Percentiles rank a stretch among this genome's conserved stretches.
Evolutionary conservation across 371 early-diverging fungal species (phyloP).

Genomic region (Mucor saturninus): DNA sequence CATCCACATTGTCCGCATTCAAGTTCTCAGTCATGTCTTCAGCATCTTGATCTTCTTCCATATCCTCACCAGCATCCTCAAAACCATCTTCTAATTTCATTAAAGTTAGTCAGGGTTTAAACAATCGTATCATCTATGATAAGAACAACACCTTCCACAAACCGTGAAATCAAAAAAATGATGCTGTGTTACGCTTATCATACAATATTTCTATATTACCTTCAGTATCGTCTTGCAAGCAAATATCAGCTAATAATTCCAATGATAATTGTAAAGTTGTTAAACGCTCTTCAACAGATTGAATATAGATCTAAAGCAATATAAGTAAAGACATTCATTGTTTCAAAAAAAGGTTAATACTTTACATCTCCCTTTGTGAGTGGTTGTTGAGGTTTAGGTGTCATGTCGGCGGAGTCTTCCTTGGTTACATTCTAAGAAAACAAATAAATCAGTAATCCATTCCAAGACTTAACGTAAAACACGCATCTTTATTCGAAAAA

Average conservation of each 20-base stretch:
- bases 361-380: conserved; percentile 55
- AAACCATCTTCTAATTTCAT: conserved; percentile 50
- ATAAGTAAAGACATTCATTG: background rate
- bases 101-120: background rate
- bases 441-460: background rate
- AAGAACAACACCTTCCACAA: background rate
- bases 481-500: background rate
- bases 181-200: background rate
- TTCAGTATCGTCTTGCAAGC: conserved; percentile 64
- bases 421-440: conserved; percentile 39
- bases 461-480: background rate
- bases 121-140: background rate
- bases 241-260: conserved; percentile 84
- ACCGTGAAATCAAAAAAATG: background rate
- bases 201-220: conserved; percentile 21
- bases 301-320: conserved; percentile 34
- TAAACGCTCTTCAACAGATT: conserved; percentile 59
- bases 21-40: conserved; percentile 51
- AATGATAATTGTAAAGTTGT: conserved; percentile 73
- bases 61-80: conserved; percentile 60
- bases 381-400: conserved; percentile 55
- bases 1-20: conserved; percentile 54
- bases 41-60: conserved; percentile 50
- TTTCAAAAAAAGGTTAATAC: background rate
- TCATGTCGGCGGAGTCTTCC: conserved; percentile 44